A percentile compares a stretch with the other conserved stretches of the same genome.
phyloP scores from a whole-genome alignment of 176 grass and related monocot species.

The Carex scoparia region DNA sequence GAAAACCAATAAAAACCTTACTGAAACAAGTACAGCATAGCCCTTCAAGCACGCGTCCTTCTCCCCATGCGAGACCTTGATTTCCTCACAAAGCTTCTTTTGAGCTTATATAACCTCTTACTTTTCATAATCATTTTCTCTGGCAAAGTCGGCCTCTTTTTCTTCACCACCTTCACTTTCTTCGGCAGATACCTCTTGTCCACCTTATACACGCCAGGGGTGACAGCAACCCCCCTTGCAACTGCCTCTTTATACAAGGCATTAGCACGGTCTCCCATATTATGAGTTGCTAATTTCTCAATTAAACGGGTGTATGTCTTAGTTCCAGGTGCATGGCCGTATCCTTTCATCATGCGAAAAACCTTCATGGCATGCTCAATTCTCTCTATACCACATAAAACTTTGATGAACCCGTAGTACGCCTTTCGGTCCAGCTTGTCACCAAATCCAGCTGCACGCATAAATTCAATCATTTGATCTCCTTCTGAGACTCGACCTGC shows the following conservation, averaged over 20 bases:
- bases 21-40: slow-evolving; percentile 23
- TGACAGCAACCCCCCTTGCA: slow-evolving; percentile 50
- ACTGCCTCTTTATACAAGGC: slow-evolving; percentile 80
- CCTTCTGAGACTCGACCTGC: slow-evolving; percentile 73
- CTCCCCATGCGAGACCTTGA: slow-evolving; percentile 42
- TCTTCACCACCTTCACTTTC: slow-evolving; percentile 60
- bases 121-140: slow-evolving; percentile 90
- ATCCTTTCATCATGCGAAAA: slow-evolving; percentile 91
- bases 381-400: slow-evolving; percentile 94
- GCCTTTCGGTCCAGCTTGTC: slow-evolving; percentile 82
- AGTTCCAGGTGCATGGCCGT: slow-evolving; percentile 71
- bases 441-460: slow-evolving; percentile 70
- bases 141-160: slow-evolving; percentile 84
- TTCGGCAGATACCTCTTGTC: slow-evolving; percentile 60
- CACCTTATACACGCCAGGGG: slow-evolving; percentile 41
- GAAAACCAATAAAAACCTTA: slow-evolving; percentile 18
- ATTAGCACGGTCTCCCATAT: slow-evolving; percentile 71
- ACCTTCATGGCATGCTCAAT: slow-evolving; percentile 95
- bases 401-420: slow-evolving; percentile 84
- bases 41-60: slow-evolving; percentile 26
- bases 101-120: slow-evolving; percentile 73
- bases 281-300: slow-evolving; percentile 72
- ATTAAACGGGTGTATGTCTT: slow-evolving; percentile 81
- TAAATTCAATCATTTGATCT: slow-evolving; percentile 87
- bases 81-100: slow-evolving; percentile 94